Conservation (phyloP, 306 rosid genomes). For the Cicer chorassanicum region DNA sequence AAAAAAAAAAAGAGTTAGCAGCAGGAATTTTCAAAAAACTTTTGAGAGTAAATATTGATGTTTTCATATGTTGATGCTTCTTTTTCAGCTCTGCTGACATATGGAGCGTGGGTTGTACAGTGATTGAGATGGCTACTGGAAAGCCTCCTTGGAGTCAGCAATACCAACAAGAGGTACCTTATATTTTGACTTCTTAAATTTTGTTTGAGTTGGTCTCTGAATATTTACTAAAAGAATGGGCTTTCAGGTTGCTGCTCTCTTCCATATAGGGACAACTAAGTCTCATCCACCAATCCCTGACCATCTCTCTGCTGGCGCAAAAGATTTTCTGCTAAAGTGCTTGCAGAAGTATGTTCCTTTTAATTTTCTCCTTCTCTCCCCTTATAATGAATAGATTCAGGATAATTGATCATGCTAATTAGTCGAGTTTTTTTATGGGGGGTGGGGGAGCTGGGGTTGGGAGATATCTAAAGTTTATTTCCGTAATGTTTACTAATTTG, state of each 20-base stretch:
- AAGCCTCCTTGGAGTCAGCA: constrained; percentile 99
- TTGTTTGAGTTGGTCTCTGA: constrained; percentile 33
- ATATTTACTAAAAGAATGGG: constrained; percentile 50
- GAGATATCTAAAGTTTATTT: background rate
- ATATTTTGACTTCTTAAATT: constrained; percentile 36
- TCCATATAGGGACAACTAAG: constrained; percentile 94
- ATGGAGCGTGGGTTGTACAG: constrained; percentile 99
- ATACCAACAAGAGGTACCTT: constrained; percentile 86
- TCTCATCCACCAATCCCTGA: constrained; percentile 99
- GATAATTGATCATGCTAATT: constrained; percentile 26
- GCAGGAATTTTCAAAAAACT: constrained; percentile 27
- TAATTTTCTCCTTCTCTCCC: constrained; percentile 38
- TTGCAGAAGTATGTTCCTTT: constrained; percentile 74
- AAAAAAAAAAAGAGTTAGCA: constrained; percentile 32
- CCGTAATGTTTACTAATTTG: background rate
- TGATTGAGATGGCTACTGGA: constrained; percentile 99
- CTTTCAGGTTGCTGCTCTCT: constrained; percentile 95
- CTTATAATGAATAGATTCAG: constrained; percentile 14
- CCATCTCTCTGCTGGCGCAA: constrained; percentile 81
- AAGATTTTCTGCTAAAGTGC: constrained; percentile 93
- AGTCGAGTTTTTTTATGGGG: constrained; percentile 20
- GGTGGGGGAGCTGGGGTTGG: background rate
- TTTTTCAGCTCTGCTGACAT: constrained; percentile 94
- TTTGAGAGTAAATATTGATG: constrained; percentile 43
- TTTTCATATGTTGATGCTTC: constrained; percentile 37